Conservation (phyloP, 2,329 filamentous ascomycete genomes). For the Fusarium oxysporum region DNA sequence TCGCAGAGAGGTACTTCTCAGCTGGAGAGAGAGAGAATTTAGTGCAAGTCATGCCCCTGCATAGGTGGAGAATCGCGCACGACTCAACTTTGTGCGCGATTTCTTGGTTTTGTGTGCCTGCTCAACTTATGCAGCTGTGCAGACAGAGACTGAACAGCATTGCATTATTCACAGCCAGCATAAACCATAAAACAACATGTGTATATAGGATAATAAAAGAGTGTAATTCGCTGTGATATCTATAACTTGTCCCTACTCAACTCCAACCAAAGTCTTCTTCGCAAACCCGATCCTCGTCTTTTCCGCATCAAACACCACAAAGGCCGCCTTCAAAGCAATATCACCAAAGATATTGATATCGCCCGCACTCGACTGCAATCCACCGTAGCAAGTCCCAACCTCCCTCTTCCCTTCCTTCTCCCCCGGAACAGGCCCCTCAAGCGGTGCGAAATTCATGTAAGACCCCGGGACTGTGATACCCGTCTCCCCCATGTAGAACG, state of each 20-base stretch:
- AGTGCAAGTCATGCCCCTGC: conserved; percentile 1
- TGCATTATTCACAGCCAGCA: neutral
- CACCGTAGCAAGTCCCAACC: conserved; percentile 68
- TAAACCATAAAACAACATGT: neutral
- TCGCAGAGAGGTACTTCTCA: neutral
- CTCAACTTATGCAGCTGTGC: neutral
- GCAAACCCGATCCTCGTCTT: conserved; percentile 40
- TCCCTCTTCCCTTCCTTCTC: neutral
- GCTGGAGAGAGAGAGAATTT: neutral
- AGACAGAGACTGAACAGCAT: neutral
- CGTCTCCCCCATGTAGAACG: conserved; percentile 67
- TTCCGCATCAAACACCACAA: conserved; percentile 65
- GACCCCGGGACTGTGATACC: conserved; percentile 67
- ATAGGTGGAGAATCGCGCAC: neutral
- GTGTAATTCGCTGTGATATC: neutral
- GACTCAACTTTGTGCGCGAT: conserved; percentile 12
- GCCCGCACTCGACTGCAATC: conserved; percentile 68
- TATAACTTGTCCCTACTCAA: neutral
- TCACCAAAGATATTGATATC: conserved; percentile 71
- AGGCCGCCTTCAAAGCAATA: conserved; percentile 70
- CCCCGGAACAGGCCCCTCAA: conserved; percentile 40
- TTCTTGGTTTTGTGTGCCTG: conserved; percentile 5
- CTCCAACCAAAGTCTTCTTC: conserved; percentile 14
- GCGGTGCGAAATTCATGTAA: conserved; percentile 64
- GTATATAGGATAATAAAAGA: neutral